phyloP scores from a whole-genome alignment of 2,329 filamentous ascomycete species.

The Penicillium sp. region DNA sequence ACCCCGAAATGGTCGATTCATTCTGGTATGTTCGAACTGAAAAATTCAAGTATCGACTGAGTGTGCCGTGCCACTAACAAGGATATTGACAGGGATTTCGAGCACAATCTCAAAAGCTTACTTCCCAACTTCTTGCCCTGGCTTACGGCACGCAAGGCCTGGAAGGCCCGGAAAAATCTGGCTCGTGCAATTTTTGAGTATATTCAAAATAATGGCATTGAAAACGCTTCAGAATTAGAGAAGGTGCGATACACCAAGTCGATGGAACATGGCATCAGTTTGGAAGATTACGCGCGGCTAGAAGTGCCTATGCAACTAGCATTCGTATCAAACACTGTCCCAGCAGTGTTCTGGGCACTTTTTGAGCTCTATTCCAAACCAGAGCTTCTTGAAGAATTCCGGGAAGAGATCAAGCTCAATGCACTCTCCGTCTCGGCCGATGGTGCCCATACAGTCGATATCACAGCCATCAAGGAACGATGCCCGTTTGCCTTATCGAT shows the following conservation, averaged over 20 bases:
- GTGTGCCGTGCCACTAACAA: background rate
- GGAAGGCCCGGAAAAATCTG: slow-evolving; percentile 41
- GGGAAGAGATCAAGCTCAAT: slow-evolving; percentile 42
- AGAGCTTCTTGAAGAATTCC: slow-evolving; percentile 43
- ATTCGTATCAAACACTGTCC: slow-evolving; percentile 48
- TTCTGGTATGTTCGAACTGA: slow-evolving; percentile 23
- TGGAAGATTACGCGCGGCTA: slow-evolving; percentile 30
- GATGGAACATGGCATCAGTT: slow-evolving; percentile 16
- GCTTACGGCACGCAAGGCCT: slow-evolving; percentile 44
- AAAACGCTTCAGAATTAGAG: slow-evolving; percentile 36
- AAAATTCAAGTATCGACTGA: background rate
- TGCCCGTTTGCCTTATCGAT: slow-evolving; percentile 43
- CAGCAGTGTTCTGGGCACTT: slow-evolving; percentile 52
- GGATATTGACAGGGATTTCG: slow-evolving; percentile 40
- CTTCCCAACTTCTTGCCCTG: slow-evolving; percentile 39
- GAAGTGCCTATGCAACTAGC: slow-evolving; percentile 38
- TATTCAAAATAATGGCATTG: slow-evolving; percentile 42
- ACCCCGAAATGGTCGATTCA: slow-evolving; percentile 20
- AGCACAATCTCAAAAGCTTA: slow-evolving; percentile 36
- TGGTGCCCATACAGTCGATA: slow-evolving; percentile 30
- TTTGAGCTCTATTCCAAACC: slow-evolving; percentile 49
- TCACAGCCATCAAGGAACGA: slow-evolving; percentile 37
- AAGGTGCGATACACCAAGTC: slow-evolving; percentile 20
- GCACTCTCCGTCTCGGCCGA: slow-evolving; percentile 27
- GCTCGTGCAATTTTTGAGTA: slow-evolving; percentile 45